Base-by-base conservation (phyloP, 2,329 filamentous ascomycete genomes). In the Cyclaneusma minus region DNA sequence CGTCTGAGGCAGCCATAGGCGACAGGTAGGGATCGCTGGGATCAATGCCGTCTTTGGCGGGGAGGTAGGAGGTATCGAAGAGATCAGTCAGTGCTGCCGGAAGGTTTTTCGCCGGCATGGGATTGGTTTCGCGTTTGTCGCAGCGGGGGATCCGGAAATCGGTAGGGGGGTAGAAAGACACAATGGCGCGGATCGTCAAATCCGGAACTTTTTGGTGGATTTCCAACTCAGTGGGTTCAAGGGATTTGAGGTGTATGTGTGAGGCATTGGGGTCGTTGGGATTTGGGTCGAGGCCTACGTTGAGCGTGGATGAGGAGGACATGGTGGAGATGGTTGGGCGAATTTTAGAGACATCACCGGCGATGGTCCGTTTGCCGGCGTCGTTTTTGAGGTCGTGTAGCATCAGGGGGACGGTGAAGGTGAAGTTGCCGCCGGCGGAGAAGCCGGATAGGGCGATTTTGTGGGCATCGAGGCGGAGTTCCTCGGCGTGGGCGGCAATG, bases 31-130 rank as follows among this genome's bases (percentile, higher is more conserved):
- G 65, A 31, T 70, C 58, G 2, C 50, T 49, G 6, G 66, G 54
- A 17, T 62, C 45, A 6, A 44, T 34, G 2, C 24, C 16, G 2
- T 54, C 43, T 7, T 53, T 43, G 2, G 57, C 47, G 30, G 63
- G 62, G 16, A 76, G 52, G 42, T 75, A 76, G 0, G 62, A 63
- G 5, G 64, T 60, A 41, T 76, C 71, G 37, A 76, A 74, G 4
- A 77, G 56, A 31, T 68, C 61, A 1, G 70, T 74, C 32, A 77
- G 51, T 11, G 55, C 50, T 5, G 60, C 55, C 2, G 70, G 60
- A 3, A 76, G 50, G 5, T 68, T 70, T 25, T 64, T 59, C 17
- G 74, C 68, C 0, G 68, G 69, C 2, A 56, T 52, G 3, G 52
- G 39, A 30, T 63, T 68, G 2, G 56, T 55, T n/a, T 54, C 51